Evolutionary conservation across 2,329 filamentous ascomycete genomes (phyloP).

Genomic region (Hymenoscyphus infarciens): DNA sequence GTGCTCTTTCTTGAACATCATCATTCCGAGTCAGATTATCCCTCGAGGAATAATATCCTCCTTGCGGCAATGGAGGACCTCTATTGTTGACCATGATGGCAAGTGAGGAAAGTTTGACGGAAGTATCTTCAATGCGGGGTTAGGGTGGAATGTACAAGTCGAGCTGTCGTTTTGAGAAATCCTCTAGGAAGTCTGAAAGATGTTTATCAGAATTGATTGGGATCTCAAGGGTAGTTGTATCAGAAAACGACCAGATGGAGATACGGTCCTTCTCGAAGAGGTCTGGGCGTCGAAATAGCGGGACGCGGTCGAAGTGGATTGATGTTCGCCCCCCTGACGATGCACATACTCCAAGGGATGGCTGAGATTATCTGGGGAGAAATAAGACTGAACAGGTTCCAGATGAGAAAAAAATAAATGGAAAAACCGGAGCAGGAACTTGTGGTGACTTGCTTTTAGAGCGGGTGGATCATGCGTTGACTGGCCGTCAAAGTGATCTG

Average conservation of each 20-base stretch:
- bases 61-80: conserved; percentile 19
- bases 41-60: conserved; percentile 21
- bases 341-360: conserved; percentile 10
- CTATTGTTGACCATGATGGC: conserved; percentile 28
- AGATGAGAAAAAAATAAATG: conserved; percentile 19
- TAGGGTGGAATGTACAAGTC: conserved; percentile 29
- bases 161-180: conserved; percentile 35
- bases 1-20: conserved; percentile 14
- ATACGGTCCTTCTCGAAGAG: conserved; percentile 11
- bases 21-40: conserved; percentile 17
- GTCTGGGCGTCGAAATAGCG: conserved; percentile 18
- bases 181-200: conserved; percentile 20
- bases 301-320: conserved; percentile 19
- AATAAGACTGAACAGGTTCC: conserved; percentile 5
- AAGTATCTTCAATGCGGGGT: conserved; percentile 14
- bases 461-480: conserved; percentile 14
- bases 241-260: conserved; percentile 20
- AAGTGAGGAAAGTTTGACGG: conserved; percentile 8
- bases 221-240: conserved; percentile 27
- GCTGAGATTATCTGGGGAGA: conserved; percentile 16
- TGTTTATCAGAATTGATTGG: conserved; percentile 21
- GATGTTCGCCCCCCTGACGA: conserved; percentile 19
- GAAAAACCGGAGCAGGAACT: conserved; percentile 19
- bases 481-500: conserved; percentile 24
- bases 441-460: conserved; percentile 16